Percentiles rank a stretch among this genome's conserved stretches.
Conservation (phyloP, 768 basidiomycete species). For the Lentinula sp. region DNA sequence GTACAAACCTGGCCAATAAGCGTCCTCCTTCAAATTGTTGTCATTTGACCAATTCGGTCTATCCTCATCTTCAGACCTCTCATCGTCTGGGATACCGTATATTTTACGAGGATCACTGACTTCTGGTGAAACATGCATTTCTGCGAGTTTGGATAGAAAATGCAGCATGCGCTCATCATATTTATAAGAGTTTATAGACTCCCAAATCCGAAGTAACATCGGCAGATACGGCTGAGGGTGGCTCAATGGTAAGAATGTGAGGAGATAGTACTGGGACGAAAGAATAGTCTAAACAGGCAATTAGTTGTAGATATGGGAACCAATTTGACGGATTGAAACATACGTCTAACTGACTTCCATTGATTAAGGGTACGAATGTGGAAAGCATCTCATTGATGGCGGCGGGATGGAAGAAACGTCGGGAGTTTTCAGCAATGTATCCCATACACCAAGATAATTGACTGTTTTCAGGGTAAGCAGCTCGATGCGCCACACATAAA, state of each 20-base stretch:
- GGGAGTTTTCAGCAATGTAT: conserved; percentile 56
- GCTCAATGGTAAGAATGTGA: conserved; percentile 78
- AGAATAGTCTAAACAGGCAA: conserved; percentile 50
- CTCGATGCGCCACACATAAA: not conserved
- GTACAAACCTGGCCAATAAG: conserved; percentile 68
- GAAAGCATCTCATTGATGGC: conserved; percentile 84
- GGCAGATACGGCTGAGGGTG: conserved; percentile 82
- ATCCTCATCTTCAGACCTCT: conserved; percentile 52
- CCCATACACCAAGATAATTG: conserved; percentile 78
- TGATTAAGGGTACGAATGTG: conserved; percentile 75
- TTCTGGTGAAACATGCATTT: conserved; percentile 75
- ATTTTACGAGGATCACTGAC: conserved; percentile 70
- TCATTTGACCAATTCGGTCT: conserved; percentile 49
- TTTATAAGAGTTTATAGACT: conserved; percentile 82
- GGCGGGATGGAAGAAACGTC: conserved; percentile 86
- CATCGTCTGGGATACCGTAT: conserved; percentile 64
- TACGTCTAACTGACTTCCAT: conserved; percentile 70
- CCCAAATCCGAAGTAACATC: conserved; percentile 83
- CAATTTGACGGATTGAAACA: conserved; percentile 19
- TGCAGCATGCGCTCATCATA: conserved; percentile 89
- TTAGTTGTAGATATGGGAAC: not conserved
- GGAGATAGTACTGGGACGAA: conserved; percentile 78
- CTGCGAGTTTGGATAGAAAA: conserved; percentile 70
- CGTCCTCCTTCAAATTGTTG: conserved; percentile 25
- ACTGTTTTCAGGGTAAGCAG: conserved; percentile 23